These are phyloP conservation scores for Canna indica DNA, from an alignment of 176 grass and related monocot species.

Conservation along the genomic window DNA sequence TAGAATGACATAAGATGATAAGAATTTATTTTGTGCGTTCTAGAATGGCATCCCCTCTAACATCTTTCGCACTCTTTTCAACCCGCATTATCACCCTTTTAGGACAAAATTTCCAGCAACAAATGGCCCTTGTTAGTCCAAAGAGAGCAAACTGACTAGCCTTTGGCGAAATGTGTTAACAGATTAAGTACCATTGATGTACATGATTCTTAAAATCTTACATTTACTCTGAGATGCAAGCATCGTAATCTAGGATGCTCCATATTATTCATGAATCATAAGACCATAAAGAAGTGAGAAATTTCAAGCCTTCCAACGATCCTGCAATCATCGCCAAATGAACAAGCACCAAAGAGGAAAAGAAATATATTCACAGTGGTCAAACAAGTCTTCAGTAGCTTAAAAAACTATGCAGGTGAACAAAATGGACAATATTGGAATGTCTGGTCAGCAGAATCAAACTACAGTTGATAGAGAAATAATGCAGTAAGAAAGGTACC, in stretches of 20 bases:
- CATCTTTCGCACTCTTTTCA: too few relatives aligned
- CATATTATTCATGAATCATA: neutral
- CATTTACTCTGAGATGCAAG: neutral
- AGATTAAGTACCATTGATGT: too few relatives aligned
- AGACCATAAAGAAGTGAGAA: neutral
- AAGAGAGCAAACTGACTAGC: too few relatives aligned
- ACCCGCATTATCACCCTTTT: too few relatives aligned
- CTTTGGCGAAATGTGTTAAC: too few relatives aligned
- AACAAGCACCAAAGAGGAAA: neutral
- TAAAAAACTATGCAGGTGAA: neutral
- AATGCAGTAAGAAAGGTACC: slow-evolving; percentile 46
- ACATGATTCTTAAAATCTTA: too few relatives aligned
- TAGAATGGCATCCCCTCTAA: too few relatives aligned
- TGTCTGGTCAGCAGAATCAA: neutral
- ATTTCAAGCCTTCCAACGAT: neutral
- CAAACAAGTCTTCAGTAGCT: neutral
- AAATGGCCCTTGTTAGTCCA: too few relatives aligned
- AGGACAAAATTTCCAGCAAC: too few relatives aligned
- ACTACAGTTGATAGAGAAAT: neutral
- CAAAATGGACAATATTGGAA: neutral
- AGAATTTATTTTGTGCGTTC: too few relatives aligned
- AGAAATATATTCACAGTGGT: neutral
- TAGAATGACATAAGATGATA: too few relatives aligned
- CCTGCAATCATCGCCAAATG: neutral
- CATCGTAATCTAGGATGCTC: neutral